Conservation (phyloP, 768 basidiomycete genomes). For the Mycena rebaudengoi region DNA sequence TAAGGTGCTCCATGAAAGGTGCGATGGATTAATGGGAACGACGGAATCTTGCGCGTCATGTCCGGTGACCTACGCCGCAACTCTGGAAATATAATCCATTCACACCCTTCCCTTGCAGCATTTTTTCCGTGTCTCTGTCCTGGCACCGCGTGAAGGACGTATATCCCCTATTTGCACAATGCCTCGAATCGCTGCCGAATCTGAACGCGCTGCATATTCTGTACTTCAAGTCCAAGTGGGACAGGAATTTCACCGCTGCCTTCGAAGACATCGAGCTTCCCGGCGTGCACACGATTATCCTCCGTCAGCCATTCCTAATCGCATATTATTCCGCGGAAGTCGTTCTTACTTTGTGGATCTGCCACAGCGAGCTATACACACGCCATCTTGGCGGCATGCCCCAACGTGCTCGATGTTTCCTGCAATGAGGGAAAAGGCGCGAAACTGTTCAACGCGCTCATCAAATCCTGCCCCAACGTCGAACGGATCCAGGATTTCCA, state of each 20-base stretch:
- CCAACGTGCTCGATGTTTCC: slow-evolving; percentile 12
- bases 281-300: neutral
- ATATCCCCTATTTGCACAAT: slow-evolving; percentile 2
- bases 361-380: too few species aligned
- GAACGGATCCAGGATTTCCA: slow-evolving; percentile 8
- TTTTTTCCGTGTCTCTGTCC: slow-evolving; percentile 6
- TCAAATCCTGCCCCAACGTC: neutral
- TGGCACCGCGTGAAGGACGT: neutral
- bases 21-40: slow-evolving; percentile 32
- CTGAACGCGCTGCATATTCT: slow-evolving; percentile 13
- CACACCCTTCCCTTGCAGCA: neutral
- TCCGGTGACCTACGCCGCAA: slow-evolving; percentile 27
- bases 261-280: neutral
- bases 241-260: neutral
- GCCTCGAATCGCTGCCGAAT: slow-evolving; percentile 7
- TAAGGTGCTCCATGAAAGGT: slow-evolving; percentile 33
- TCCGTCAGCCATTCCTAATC: neutral
- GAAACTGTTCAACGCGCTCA: neutral
- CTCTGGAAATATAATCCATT: neutral
- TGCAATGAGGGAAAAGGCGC: slow-evolving; percentile 1
- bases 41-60: slow-evolving; percentile 31
- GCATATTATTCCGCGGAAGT: too few species aligned
- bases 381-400: slow-evolving; percentile 1
- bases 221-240: neutral
- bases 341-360: too few species aligned